Conservation (phyloP, 2,329 filamentous ascomycete species). For the Alternaria sp. region DNA sequence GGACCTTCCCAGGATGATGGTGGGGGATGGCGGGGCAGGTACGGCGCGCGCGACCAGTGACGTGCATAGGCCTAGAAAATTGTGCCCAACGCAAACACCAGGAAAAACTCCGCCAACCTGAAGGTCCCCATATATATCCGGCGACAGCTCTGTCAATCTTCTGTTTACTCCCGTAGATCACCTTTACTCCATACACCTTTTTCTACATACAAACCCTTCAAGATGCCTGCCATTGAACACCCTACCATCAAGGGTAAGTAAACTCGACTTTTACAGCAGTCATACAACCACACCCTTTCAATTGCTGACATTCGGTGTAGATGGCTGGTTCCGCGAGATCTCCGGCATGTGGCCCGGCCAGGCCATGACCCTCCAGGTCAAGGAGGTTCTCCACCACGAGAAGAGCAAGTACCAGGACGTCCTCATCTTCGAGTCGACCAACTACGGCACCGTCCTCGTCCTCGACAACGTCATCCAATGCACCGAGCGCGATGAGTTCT, state of each 20-base stretch:
- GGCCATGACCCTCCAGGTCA: slow-evolving; percentile 90
- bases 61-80: slow-evolving; percentile 20
- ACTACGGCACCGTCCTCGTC: slow-evolving; percentile 95
- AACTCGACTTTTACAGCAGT: not conserved
- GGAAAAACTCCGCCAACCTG: slow-evolving; percentile 27
- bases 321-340: slow-evolving; percentile 99
- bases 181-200: slow-evolving; percentile 2
- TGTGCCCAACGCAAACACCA: slow-evolving; percentile 17
- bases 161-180: slow-evolving; percentile 13
- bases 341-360: slow-evolving; percentile 99
- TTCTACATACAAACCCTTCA: slow-evolving; percentile 30
- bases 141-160: slow-evolving; percentile 17
- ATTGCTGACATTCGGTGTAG: slow-evolving; percentile 55
- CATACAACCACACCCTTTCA: not conserved
- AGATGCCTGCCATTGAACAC: slow-evolving; percentile 73
- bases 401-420: slow-evolving; percentile 99
- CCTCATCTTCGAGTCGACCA: slow-evolving; percentile 96
- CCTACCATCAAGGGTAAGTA: slow-evolving; percentile 74
- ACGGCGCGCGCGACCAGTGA: slow-evolving; percentile 27
- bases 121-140: slow-evolving; percentile 31
- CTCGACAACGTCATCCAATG: slow-evolving; percentile 99
- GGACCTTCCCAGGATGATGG: slow-evolving; percentile 12
- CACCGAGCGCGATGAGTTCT: slow-evolving; percentile 98
- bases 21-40: slow-evolving; percentile 19
- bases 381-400: slow-evolving; percentile 98